Evolutionary conservation across 176 grass and related monocot species (phyloP), one percentile per base, ranked within the genome.

Genomic region (Chrysopogon serrulatus): DNA sequence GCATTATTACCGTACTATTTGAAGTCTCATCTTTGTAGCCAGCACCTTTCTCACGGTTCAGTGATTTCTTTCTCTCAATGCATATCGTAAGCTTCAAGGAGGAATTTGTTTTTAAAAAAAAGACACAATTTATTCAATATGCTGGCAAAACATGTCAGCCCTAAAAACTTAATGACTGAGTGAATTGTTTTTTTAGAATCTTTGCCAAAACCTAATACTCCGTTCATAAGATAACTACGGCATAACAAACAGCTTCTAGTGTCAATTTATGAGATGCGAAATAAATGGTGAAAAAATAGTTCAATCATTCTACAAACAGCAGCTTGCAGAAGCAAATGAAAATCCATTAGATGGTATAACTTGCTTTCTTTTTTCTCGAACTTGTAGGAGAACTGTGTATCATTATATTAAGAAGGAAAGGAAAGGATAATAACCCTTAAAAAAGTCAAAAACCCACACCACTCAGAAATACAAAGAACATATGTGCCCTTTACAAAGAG

Each of bases 51-150:
- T 92, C 85, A 87, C 21, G 65, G 79, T 90, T 88, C 74, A 77
- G 82, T 42, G 82, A 90, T 84, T 90, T 94, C 81, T 98, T 98
- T 63, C 90, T 93, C 63, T 87, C 80, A 86, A 95, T 98, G 85
- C 96, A 98, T 93, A 95, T 90, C 7, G 86, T 85, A 80, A 95
- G 93, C 96, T 98, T 91, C 10, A 45, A 86, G n/a, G 40, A 48
- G 87, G 61, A 41, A 85, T n/a, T n/a, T n/a, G n/a, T n/a, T n/a
- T n/a, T n/a, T n/a, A 76, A 19, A 71, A 6, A 69, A 73, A 78
- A 79, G 37, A 41, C 34, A 47, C 71, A 83, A 57, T 24, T 17
- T 53, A 66, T 72, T 92, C 51, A 78, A 77, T 47, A 84, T 23
- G 10, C 34, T 66, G 39, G 67, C 6, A 1, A 18, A 88, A 53